Evolutionary conservation across 78 protist genomes (phyloP), one percentile per base, ranked within the genome.

Genomic region (Isochrysis galbana): DNA sequence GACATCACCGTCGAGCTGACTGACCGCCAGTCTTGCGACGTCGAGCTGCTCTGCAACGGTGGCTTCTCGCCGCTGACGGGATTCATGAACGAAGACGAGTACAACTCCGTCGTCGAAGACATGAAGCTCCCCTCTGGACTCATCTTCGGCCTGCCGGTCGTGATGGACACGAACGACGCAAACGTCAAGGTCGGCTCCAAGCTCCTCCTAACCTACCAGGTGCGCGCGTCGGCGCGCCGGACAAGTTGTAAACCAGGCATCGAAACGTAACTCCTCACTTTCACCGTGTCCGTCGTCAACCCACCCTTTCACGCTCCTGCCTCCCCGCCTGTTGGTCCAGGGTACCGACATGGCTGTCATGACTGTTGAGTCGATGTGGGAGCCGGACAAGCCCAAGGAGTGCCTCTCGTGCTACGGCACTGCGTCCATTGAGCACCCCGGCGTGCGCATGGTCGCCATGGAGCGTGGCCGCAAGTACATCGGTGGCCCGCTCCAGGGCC

Each of bases 341-440:
- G 88, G 88, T 23, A 80, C 51, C 32, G 39, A 80, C 55, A 42
- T 80, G 55, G 88, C 88, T 23, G 25, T 80, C 41, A 80, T 80
- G 88, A 80, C 54, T 38, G 96, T 94, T 61, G 86, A 42, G 46
- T 74, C 95, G 44, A 78, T 95, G 70, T 96, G 92, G 91, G 48
- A 26, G 17, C 96, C 96, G 48, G 96, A 98, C 95, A 94, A 95
- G 91, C 84, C 44, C 25, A 2, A 17, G 45, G 97, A 96, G 93
- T 87, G 96, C 94, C 17, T 86, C 88, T 38, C 91, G 51, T 34
- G 92, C 95, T 91, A 94, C 94, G 97, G 98, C 90, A 91, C 97
- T 25, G 90, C 96, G 54, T 93, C 94, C 45, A 95, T 94, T 38
- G 98, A 96, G 94, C 99, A 98, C 91, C 99, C 99, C 47, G 98